A percentile compares a stretch with the other conserved stretches of the same genome.
Conservation (phyloP, 306 rosid species). For the Castanopsis chinensis region DNA sequence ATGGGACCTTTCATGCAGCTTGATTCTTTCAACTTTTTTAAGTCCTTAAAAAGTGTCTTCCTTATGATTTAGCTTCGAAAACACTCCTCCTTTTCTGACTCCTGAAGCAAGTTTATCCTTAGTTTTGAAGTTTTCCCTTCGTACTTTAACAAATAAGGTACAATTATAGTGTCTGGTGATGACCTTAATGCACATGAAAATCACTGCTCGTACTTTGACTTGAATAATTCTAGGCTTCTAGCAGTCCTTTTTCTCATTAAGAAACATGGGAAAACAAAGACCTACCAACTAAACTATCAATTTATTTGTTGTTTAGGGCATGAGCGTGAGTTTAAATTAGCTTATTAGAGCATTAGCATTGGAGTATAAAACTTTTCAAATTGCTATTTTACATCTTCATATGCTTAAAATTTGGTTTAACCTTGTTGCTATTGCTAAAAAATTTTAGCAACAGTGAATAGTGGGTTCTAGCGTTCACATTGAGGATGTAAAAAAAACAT, state of each 20-base stretch:
- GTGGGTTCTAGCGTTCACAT: no score
- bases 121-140: constrained; percentile 44
- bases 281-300: no score
- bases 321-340: no score
- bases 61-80: constrained; percentile 34
- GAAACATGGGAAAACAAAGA: background rate
- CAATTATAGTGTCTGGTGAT: constrained; percentile 22
- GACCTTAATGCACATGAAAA: constrained; percentile 24
- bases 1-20: background rate
- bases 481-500: no score
- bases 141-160: constrained; percentile 7
- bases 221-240: background rate
- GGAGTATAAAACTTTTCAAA: no score
- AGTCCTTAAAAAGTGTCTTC: constrained; percentile 1
- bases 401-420: no score
- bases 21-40: background rate
- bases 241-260: background rate
- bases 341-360: no score
- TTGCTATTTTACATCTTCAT: no score
- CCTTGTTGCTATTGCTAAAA: no score
- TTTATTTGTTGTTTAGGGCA: no score
- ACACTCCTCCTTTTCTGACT: constrained; percentile 42
- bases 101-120: constrained; percentile 54
- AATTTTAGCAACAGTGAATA: no score
- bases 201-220: background rate